Evolutionary conservation across 2,329 filamentous ascomycete genomes (phyloP), one percentile per base, ranked within the genome.

Genomic region (Aspergillus aculeatus): DNA sequence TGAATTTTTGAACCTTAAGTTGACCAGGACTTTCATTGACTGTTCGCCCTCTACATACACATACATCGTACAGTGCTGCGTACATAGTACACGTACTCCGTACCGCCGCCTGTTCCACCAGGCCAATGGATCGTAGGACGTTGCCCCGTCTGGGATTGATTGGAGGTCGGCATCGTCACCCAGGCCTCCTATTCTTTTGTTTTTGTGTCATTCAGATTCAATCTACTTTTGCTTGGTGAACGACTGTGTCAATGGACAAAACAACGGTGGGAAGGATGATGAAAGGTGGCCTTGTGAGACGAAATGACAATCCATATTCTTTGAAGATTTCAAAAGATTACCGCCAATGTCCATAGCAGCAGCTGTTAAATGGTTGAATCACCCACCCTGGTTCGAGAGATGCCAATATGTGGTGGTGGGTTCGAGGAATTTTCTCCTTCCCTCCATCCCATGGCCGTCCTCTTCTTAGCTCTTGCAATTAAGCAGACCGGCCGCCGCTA

Each of bases 141-240:
- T 47, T 54, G 24, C 52, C 38, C 38, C 29, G 52, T 44, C 52
- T 26, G 52, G 52, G 41, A 54, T 35, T 54, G 52, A 54, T 54
- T 54, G 52, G 52, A 35, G 38, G 38, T 19, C 38, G 32, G 12
- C 32, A 16, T 44, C n/a, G 6, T 44, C 38, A 44, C 14, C 38
- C 38, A 44, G 6, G 16, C 38, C 38, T 44, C 38, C 38, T 35
- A 12, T 19, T 19, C 7, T 44, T 19, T 19, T 19, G 14, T 44
- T 44, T 44, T 44, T 19, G 38, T 44, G 38, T 44, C 5, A 16
- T 7, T 16, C 9, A 7, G 6, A 44, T 44, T 44, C 16, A 44
- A 19, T 44, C 16, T 44, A 7, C 6, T 16, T 44, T 19, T 44
- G 38, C 16, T 29, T 29, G 7, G 26, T 29, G 26, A 29, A 29